Percentiles rank a stretch among this genome's conserved stretches.
Evolutionary conservation across 169 alveolate species (phyloP).

Genomic region (Besnoitia besnoiti): DNA sequence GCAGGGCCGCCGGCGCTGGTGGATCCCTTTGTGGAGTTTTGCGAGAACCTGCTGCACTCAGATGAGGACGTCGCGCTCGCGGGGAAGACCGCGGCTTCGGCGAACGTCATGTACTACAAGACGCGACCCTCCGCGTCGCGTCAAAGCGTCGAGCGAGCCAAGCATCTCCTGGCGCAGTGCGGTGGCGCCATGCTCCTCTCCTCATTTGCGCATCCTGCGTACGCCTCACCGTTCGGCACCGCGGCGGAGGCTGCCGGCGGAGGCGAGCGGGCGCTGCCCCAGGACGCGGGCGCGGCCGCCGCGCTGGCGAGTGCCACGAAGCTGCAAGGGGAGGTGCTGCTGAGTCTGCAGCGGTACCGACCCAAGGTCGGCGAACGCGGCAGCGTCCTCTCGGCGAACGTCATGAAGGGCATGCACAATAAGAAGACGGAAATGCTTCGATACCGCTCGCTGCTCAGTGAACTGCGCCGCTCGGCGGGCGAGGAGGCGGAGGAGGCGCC

Average conservation of each 20-base stretch:
- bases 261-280: neutral
- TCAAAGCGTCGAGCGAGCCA: slow-evolving; percentile 70
- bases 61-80: slow-evolving; percentile 67
- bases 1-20: slow-evolving; percentile 43
- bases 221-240: neutral
- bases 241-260: neutral
- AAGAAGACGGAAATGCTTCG: neutral
- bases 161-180: slow-evolving; percentile 43
- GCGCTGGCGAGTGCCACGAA: neutral
- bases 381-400: slow-evolving; percentile 14
- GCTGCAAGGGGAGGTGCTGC: neutral
- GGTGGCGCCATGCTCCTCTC: slow-evolving; percentile 61
- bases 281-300: neutral
- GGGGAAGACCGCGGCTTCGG: slow-evolving; percentile 72
- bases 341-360: slow-evolving; percentile 21
- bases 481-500: neutral
- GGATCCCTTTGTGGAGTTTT: slow-evolving; percentile 65
- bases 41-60: slow-evolving; percentile 53
- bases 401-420: slow-evolving; percentile 1
- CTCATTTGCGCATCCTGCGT: slow-evolving; percentile 50
- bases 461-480: neutral
- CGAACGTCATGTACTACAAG: slow-evolving; percentile 73
- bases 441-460: neutral
- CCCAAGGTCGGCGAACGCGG: slow-evolving; percentile 46
- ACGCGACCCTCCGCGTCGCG: slow-evolving; percentile 75